Base-by-base conservation (phyloP, 768 basidiomycete species). In the Lentinus tigrinus region DNA sequence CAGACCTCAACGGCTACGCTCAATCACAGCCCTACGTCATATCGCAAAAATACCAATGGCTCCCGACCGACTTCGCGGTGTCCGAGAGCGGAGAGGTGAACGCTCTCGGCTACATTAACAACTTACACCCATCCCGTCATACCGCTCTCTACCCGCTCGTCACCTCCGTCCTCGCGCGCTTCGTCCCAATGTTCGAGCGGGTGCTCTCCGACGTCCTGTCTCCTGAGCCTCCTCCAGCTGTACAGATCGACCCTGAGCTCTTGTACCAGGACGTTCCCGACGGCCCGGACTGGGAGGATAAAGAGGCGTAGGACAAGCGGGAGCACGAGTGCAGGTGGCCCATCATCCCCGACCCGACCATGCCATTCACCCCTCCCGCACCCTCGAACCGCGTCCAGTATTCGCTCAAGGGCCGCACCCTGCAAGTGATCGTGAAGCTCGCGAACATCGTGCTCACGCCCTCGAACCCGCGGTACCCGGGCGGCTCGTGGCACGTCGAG, bases 381-480 rank as follows among this genome's bases (percentile, higher is more conserved):
- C 21, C 53, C 8, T 16, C 52, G 14, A 24, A 26, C 6, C 28
- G 37, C n/a, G 37, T 31, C 44, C 24, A 31, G 46, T 42, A 36
- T n/a, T 39, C 26, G 8, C 42, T 67, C 13, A 47, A 43, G 11
- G 68, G 60, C 1, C 38, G 54, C 24, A 63, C 47, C 11, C 42
- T 74, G 0, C 72, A 73, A 34, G 74, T 79, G 44, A 72, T 70
- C 31, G 75, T 80, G 24, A 81, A 78, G 65, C 64, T 78, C 8
- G 65, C 77, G 2, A 74, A 69, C 38, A 74, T 73, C 23, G 50
- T 63, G 2, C 37, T 70, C 31, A 31, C 31, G 31, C 31, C 31
- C 31, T 6, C 6, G 31, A 31, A 31, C 31, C 31, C 31, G 31
- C 31, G 31, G 31, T 31, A 31, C 31, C 7, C 31, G 7, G n/a